A percentile compares a stretch with the other conserved stretches of the same genome.
Evolutionary conservation across 2,329 filamentous ascomycete species (phyloP).

Genomic region (Penicillium oxalicum): DNA sequence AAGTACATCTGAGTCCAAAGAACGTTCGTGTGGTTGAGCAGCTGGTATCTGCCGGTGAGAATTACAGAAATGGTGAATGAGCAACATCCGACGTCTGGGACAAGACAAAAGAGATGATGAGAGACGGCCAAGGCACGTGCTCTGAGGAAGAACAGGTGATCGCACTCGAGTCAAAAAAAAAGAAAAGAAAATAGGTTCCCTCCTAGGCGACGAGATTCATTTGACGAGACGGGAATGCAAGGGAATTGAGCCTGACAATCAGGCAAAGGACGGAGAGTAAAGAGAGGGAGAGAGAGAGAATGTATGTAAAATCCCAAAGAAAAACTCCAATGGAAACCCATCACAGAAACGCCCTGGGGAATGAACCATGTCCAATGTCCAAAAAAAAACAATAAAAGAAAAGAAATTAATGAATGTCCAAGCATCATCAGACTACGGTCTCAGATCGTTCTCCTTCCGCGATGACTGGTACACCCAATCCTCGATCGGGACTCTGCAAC

Average conservation of each 20-base stretch:
- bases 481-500: slow-evolving; percentile 83
- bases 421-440: slow-evolving; percentile 57
- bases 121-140: too few relatives aligned
- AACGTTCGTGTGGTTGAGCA: neutral
- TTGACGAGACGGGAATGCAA: too few relatives aligned
- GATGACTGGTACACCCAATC: slow-evolving; percentile 76
- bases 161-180: neutral
- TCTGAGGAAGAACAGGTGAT: too few relatives aligned
- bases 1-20: neutral
- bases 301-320: neutral
- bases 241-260: too few relatives aligned
- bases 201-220: too few relatives aligned
- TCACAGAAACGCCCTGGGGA: neutral
- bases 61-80: neutral
- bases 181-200: neutral
- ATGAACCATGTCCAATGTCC: neutral
- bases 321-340: too few relatives aligned
- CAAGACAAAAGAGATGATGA: too few relatives aligned
- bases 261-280: neutral
- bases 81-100: too few relatives aligned
- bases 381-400: neutral
- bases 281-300: neutral
- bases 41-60: neutral
- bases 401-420: slow-evolving; percentile 11
- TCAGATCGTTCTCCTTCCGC: slow-evolving; percentile 77